phyloP scores from a whole-genome alignment of 768 basidiomycete species.

The Boletus vermiculosoides region DNA sequence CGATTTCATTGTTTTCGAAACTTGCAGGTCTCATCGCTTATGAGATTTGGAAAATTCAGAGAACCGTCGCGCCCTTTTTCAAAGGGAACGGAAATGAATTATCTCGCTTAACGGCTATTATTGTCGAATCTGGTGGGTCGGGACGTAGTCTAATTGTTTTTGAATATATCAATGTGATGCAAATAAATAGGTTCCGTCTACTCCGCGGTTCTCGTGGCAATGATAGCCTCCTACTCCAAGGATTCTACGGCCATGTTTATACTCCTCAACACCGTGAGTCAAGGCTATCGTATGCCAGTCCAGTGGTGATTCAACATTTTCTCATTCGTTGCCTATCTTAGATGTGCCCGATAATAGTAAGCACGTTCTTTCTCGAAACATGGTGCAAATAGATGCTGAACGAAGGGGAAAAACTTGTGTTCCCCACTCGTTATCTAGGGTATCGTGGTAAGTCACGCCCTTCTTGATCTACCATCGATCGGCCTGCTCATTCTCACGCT shows the following conservation, averaged over 20 bases:
- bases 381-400: neutral
- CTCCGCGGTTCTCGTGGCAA: neutral
- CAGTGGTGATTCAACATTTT: neutral
- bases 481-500: neutral
- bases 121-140: neutral
- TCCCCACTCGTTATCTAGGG: neutral
- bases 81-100: neutral
- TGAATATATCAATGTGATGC: neutral
- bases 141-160: neutral
- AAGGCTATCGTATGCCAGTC: neutral
- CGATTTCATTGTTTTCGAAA: neutral
- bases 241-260: neutral
- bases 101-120: neutral
- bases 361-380: neutral
- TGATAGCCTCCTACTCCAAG: neutral
- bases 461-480: neutral
- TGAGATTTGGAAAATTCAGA: neutral
- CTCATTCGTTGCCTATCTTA: neutral
- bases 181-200: neutral
- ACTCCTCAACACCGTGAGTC: neutral
- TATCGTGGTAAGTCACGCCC: neutral
- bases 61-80: neutral
- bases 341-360: neutral
- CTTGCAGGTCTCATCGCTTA: neutral
- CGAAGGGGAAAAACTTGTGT: neutral